A percentile compares a stretch with the other conserved stretches of the same genome.
These are phyloP conservation scores for Blyttiomyces sp. DNA, from an alignment of 371 early-diverging fungal species.

Conservation along the genomic window DNA sequence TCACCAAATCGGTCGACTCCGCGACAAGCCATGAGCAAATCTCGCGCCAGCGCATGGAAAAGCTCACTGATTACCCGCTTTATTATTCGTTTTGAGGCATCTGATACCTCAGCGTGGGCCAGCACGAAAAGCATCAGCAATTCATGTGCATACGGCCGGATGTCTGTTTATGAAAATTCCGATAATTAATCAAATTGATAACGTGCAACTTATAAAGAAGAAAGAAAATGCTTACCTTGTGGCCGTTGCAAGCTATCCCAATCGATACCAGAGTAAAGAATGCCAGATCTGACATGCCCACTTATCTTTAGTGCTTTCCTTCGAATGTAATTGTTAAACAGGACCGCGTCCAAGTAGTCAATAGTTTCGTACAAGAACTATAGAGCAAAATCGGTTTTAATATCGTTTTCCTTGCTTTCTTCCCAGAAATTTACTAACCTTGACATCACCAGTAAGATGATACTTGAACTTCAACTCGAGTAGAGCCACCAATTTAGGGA, in stretches of 20 bases:
- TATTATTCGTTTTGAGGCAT: slow-evolving; percentile 66
- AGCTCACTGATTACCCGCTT: slow-evolving; percentile 71
- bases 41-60: slow-evolving; percentile 66
- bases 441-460: slow-evolving; percentile 61
- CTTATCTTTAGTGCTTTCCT: slow-evolving; percentile 66
- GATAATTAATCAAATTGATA: slow-evolving; percentile 1
- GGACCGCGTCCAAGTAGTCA: slow-evolving; percentile 68
- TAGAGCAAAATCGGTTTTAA: background rate
- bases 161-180: slow-evolving; percentile 65
- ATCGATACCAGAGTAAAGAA: slow-evolving; percentile 79
- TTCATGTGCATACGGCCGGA: slow-evolving; percentile 85
- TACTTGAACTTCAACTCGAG: slow-evolving; percentile 67
- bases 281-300: slow-evolving; percentile 70
- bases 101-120: slow-evolving; percentile 85
- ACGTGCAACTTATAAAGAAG: background rate
- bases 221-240: slow-evolving; percentile 50
- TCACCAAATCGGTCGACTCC: slow-evolving; percentile 79
- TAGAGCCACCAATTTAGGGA: slow-evolving; percentile 70
- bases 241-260: slow-evolving; percentile 76
- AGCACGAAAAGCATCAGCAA: slow-evolving; percentile 82
- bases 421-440: slow-evolving; percentile 45
- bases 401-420: slow-evolving; percentile 4
- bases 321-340: slow-evolving; percentile 81
- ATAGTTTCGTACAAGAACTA: slow-evolving; percentile 61
- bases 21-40: slow-evolving; percentile 73